Percentiles rank a stretch among this genome's conserved stretches.
Evolutionary conservation across 495 filamentous ascomycete species (phyloP).

Genomic region (Apodospora peruviana): DNA sequence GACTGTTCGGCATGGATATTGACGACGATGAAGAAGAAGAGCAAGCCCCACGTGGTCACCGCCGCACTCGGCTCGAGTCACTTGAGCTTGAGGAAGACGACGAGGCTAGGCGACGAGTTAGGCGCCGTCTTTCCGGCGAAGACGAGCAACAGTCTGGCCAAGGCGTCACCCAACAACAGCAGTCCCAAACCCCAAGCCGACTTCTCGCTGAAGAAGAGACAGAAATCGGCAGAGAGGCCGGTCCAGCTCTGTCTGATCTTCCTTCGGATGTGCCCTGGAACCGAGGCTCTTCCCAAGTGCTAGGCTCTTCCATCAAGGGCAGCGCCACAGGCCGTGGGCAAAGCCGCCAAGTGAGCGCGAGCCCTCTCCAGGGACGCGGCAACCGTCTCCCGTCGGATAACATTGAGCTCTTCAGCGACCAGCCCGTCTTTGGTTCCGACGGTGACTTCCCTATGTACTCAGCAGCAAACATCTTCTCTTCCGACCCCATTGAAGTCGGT

Average conservation of each 20-base stretch:
- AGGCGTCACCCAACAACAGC: conserved; percentile 7
- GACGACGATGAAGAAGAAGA: conserved; percentile 17
- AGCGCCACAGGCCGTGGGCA: conserved; percentile 21
- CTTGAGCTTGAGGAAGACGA: conserved; percentile 18
- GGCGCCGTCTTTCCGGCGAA: conserved; percentile 22
- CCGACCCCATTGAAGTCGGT: conserved; percentile 4
- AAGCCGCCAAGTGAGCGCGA: conserved; percentile 29
- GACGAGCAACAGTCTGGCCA: conserved; percentile 11
- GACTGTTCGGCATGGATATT: conserved; percentile 19
- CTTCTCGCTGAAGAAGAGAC: conserved; percentile 16
- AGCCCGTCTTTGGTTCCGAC: conserved; percentile 21
- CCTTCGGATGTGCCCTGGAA: conserved; percentile 42
- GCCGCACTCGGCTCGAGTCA: conserved; percentile 16
- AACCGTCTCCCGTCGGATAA: conserved; percentile 17
- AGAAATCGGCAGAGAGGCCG: conserved; percentile 35
- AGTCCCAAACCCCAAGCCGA: conserved; percentile 1
- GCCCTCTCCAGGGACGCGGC: conserved; percentile 32
- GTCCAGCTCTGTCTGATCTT: conserved; percentile 30
- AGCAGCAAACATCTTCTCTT: conserved; percentile 9
- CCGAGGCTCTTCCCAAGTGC: conserved; percentile 34
- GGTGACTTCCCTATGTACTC: conserved; percentile 12
- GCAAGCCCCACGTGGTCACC: conserved; percentile 11
- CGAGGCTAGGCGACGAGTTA: conserved; percentile 15
- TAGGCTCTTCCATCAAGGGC: conserved; percentile 34
- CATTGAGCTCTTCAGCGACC: conserved; percentile 38